phyloP scores from a whole-genome alignment of 345 rosid genomes.

The Gossypium anomalum region DNA sequence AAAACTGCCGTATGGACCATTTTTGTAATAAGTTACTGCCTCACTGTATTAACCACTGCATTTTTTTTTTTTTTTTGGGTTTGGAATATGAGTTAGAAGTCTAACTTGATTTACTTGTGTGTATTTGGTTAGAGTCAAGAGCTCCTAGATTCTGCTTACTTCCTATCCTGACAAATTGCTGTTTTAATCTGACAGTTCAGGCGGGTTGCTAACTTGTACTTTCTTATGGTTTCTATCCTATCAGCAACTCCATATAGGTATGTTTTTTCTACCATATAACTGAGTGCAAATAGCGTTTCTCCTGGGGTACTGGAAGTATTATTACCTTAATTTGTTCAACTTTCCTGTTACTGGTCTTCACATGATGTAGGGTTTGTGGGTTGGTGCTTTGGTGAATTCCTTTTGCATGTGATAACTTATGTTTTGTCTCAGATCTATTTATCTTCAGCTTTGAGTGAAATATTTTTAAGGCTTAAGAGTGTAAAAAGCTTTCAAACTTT shows the following conservation, averaged over 20 bases:
- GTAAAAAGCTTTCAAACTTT: no score
- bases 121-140: background rate
- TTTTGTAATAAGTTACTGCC: background rate
- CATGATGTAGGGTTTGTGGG: background rate
- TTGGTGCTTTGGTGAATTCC: background rate
- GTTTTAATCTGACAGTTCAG: constrained; percentile 80
- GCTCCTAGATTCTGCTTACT: background rate
- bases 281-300: background rate
- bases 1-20: background rate
- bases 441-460: background rate
- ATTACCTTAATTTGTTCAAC: background rate
- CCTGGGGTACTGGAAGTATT: background rate
- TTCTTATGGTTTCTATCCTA: constrained; percentile 86
- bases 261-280: constrained; percentile 4
- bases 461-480: background rate
- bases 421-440: background rate
- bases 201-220: constrained; percentile 97
- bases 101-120: background rate
- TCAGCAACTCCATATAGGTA: constrained; percentile 98
- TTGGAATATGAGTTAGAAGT: background rate
- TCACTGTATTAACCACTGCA: background rate
- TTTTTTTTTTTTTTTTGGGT: no score
- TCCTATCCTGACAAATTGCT: constrained; percentile 31
- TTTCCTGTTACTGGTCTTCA: background rate
- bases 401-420: background rate